Evolutionary conservation across 305 asterid species (phyloP).

Genomic region (Nicotiana rustica): DNA sequence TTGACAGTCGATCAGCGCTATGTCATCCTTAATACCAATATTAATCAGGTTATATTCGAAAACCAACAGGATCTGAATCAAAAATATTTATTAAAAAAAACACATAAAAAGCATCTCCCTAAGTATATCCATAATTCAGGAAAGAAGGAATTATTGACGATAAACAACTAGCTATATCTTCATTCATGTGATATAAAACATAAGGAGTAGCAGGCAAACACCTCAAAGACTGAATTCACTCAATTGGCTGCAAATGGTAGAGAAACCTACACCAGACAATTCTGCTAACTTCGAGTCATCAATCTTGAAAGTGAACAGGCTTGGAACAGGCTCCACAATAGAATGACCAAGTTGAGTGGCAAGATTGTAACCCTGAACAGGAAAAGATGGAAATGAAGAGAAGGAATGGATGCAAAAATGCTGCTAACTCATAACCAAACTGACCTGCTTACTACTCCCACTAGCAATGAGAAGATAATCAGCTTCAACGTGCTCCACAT

Average conservation of each 20-base stretch:
- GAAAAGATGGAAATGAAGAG: constrained; percentile 36
- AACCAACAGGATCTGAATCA: neutral
- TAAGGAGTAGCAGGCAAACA: constrained; percentile 30
- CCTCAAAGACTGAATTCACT: constrained; percentile 29
- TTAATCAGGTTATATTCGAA: neutral
- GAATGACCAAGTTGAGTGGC: constrained; percentile 87
- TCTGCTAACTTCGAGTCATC: constrained; percentile 75
- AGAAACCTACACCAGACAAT: constrained; percentile 83
- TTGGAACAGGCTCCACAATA: constrained; percentile 87
- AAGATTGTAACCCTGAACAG: constrained; percentile 79
- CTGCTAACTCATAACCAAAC: constrained; percentile 28
- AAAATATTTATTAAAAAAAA: neutral
- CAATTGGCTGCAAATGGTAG: constrained; percentile 34
- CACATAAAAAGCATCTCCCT: neutral
- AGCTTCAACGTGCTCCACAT: constrained; percentile 66
- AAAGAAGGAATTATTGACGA: constrained; percentile 12
- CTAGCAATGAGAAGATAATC: constrained; percentile 81
- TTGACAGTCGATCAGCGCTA: neutral
- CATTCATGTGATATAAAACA: neutral
- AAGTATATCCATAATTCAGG: neutral
- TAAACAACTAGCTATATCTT: constrained; percentile 16
- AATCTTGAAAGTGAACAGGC: constrained; percentile 95
- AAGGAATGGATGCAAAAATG: constrained; percentile 33
- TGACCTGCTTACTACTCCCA: constrained; percentile 93
- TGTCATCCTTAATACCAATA: constrained; percentile 3